These are phyloP conservation scores for Theobroma cacao DNA, from an alignment of 345 rosid genomes.

Conservation along the genomic window DNA sequence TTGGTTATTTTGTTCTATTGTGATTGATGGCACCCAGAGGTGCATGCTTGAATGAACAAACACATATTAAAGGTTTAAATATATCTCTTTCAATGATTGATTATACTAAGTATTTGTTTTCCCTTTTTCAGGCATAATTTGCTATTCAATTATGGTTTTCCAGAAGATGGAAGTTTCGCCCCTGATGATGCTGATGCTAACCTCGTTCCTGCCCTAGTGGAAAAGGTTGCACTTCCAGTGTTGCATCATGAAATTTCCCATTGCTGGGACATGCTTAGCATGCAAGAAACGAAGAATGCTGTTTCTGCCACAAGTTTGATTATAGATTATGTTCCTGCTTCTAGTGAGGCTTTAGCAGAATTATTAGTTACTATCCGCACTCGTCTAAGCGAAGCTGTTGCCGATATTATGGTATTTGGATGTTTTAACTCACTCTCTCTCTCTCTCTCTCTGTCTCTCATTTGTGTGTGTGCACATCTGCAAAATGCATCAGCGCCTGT, in stretches of 20 bases:
- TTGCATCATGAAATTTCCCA: constrained; percentile 77
- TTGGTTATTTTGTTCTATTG: neutral
- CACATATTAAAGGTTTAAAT: neutral
- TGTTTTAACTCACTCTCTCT: neutral
- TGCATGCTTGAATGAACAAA: neutral
- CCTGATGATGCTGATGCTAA: constrained; percentile 81
- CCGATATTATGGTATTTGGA: constrained; percentile 46
- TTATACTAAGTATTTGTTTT: constrained; percentile 17
- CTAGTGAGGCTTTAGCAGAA: constrained; percentile 67
- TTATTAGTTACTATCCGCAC: constrained; percentile 57
- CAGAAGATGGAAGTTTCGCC: constrained; percentile 58
- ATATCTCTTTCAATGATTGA: neutral
- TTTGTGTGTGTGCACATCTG: neutral
- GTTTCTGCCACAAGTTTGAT: constrained; percentile 85
- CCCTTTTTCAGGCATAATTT: constrained; percentile 67
- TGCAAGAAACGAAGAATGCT: constrained; percentile 69
- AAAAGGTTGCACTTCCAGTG: constrained; percentile 80
- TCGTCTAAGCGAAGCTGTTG: constrained; percentile 75
- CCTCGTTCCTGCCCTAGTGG: constrained; percentile 85
- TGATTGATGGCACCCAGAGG: neutral
- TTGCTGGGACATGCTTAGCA: constrained; percentile 94
- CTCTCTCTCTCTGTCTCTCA: too few species aligned
- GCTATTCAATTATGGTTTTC: constrained; percentile 77
- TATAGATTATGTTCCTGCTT: constrained; percentile 67
- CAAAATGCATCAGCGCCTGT: neutral